Evolutionary conservation across 768 basidiomycete species (phyloP), one percentile per base, ranked within the genome.

Genomic region (Nidularia pulvinata): DNA sequence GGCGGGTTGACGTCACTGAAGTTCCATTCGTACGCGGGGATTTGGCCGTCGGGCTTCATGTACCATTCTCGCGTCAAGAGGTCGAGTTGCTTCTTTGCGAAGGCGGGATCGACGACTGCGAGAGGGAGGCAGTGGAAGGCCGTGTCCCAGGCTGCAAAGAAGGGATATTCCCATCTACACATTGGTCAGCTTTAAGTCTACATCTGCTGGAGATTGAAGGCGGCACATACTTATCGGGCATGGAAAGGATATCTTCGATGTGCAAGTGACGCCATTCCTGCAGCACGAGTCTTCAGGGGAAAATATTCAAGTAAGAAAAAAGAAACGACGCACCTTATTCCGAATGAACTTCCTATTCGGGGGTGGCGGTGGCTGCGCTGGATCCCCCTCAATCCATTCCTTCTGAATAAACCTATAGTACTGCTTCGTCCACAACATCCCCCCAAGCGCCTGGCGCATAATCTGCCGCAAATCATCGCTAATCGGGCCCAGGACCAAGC

Each of bases 71-170:
- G 81, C 2, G 96, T 98, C 62, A 99, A 80, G 55, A 98, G 67
- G 68, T 98, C 96, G 35, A 99, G 82, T 68, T 99, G 97, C 68
- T 96, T 95, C 78, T 99, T 99, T 22, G 97, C 95, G 63, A 97
- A 98, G 1, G 85, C 77, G 1, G 97, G 89, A 65, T 99, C 97
- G 33, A 99, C 91, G 57, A 98, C 84, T 9, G 97, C 97, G 11
- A 99, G 82, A 0, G 97, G 97, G 59, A 99, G 94, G 63, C 96
- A 98, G 65, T 99, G 97, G 79, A 99, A 99, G n/a, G 97, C 97
- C 0, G 90, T 94, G 67, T 96, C 93, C 93, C 93, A 96, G 48
- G 95, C 95, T 0, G 96, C 95, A 63, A 99, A 98, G 80, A 97
- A 98, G 0, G 97, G 97, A 67, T 98, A 98, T 71, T 99, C 97